Base-by-base conservation (phyloP, 306 rosid species). In the Rosa multiflora region DNA sequence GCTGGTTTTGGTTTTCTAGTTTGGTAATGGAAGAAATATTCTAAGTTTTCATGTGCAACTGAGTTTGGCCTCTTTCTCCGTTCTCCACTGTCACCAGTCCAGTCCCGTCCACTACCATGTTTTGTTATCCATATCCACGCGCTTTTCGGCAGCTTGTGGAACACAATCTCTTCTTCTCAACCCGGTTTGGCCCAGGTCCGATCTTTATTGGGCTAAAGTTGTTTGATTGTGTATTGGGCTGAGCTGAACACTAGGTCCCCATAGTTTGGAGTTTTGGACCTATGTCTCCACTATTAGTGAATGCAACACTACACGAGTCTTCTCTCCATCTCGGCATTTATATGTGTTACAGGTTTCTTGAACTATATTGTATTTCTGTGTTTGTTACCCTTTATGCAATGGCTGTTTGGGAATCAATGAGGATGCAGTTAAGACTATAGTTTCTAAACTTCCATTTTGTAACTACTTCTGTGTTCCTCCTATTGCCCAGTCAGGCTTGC, bases 61-160 rank as follows among this genome's bases (percentile, higher is more conserved):
- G 49, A 71, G 20, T 46, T 42, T 21, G 66, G 62, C 53, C 35
- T 12, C 5, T 23, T 29, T 74, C 23, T 2, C 37, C 77, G 15
- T 47, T 40, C 15, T 73, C 51, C 77, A 6, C n/a, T 10, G 48
- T 13, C 59, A 26, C 11, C 78, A 46, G 72, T 23, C 70, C 51
- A 11, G 80, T 72, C 48, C 78, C 75, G 68, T 75, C 87, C 83
- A 79, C 79, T 73, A 51, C 78, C 51, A 42, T 29, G 7, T 32
- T 21, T 63, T 32, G 80, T 87, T 87, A 89, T 87, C 90, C 90
- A 46, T 35, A 29, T 23, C 75, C 72, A 80, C 78, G 64, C 51
- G 39, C 75, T 37, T 58, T 8, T 21, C 32, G n/a, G 37, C 59
- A 6, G 72, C 62, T 46, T n/a, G 61, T 44, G 26, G 2, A 20